These are phyloP conservation scores for Fusarium sublunatum DNA, from an alignment of 2,329 filamentous ascomycete genomes.

Conservation along the genomic window DNA sequence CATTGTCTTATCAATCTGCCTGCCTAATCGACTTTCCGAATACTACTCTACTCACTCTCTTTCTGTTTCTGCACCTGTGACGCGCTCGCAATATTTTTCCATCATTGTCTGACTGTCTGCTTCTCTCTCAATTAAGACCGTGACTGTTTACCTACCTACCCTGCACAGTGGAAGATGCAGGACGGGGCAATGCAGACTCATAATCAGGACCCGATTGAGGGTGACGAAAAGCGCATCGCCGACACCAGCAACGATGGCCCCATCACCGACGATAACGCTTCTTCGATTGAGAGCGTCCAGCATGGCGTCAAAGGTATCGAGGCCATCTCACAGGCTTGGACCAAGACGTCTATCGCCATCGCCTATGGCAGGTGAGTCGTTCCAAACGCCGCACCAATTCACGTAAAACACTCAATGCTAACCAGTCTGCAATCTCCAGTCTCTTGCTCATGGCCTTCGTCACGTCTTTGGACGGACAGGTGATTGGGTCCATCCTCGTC, in stretches of 20 bases:
- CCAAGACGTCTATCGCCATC: slow-evolving; percentile 17
- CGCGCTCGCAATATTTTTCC: no score
- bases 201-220: not conserved
- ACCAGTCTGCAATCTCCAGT: slow-evolving; percentile 5
- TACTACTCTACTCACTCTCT: no score
- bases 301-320: slow-evolving; percentile 41
- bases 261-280: not conserved
- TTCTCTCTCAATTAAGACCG: no score
- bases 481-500: slow-evolving; percentile 36
- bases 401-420: no score
- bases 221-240: not conserved
- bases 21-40: no score
- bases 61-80: no score
- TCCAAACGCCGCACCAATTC: no score
- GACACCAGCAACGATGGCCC: not conserved
- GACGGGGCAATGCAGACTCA: no score
- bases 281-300: not conserved
- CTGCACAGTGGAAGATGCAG: no score
- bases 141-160: no score
- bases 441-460: slow-evolving; percentile 42
- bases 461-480: slow-evolving; percentile 37
- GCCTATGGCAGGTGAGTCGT: slow-evolving; percentile 25
- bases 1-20: no score
- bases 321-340: slow-evolving; percentile 40
- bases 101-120: no score